phyloP scores from a whole-genome alignment of 2,329 filamentous ascomycete genomes.

The Cladophialophora psammophila region DNA sequence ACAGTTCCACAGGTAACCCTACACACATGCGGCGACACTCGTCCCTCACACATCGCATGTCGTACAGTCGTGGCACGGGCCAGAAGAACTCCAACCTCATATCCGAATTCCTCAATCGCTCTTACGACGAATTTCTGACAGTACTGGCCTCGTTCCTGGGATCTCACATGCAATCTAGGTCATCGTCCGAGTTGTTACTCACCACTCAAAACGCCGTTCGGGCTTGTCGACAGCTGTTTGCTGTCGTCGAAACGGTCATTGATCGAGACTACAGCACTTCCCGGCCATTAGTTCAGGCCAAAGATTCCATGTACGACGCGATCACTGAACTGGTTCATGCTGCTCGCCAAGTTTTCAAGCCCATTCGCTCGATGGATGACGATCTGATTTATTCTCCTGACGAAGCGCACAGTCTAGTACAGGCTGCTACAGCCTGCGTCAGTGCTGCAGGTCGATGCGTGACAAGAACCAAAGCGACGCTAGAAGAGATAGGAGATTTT shows the following conservation, averaged over 20 bases:
- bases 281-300: conserved; percentile 71
- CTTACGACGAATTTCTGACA: conserved; percentile 87
- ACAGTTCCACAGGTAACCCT: conserved; percentile 35
- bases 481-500: conserved; percentile 90
- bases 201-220: conserved; percentile 84
- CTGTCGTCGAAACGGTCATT: conserved; percentile 82
- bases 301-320: conserved; percentile 77
- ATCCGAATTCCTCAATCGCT: conserved; percentile 78
- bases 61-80: conserved; percentile 70
- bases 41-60: conserved; percentile 75
- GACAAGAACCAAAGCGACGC: conserved; percentile 80
- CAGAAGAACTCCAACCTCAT: conserved; percentile 75
- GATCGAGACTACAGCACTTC: conserved; percentile 75
- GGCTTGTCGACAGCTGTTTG: conserved; percentile 79
- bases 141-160: conserved; percentile 94
- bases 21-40: conserved; percentile 54
- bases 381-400: conserved; percentile 82
- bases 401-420: conserved; percentile 76
- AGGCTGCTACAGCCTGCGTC: conserved; percentile 85
- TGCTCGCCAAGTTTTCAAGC: conserved; percentile 78
- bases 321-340: conserved; percentile 82
- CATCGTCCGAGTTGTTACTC: conserved; percentile 79
- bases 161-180: conserved; percentile 90
- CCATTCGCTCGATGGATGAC: conserved; percentile 70
- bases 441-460: conserved; percentile 91